phyloP scores from a whole-genome alignment of 805 yeast genomes.

The Nakazawaea ishiwadae region DNA sequence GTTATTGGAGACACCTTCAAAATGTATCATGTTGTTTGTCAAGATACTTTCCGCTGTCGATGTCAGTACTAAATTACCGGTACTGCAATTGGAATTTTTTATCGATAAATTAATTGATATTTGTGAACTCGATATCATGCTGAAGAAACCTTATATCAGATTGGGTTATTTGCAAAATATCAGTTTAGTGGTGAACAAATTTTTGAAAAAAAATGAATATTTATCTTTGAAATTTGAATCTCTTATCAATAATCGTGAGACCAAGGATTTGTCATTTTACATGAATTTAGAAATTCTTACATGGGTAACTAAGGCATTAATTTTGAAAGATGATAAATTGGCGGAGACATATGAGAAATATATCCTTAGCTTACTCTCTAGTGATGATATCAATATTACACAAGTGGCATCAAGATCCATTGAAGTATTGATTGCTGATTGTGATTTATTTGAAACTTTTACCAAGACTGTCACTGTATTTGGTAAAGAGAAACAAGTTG shows the following conservation, averaged over 20 bases:
- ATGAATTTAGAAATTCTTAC: slow-evolving; percentile 47
- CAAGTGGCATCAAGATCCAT: slow-evolving; percentile 46
- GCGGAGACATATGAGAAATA: slow-evolving; percentile 29
- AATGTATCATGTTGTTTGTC: slow-evolving; percentile 34
- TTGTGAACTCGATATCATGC: slow-evolving; percentile 13
- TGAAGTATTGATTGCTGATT: slow-evolving; percentile 64
- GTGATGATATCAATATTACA: slow-evolving; percentile 27
- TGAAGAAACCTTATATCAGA: slow-evolving; percentile 30
- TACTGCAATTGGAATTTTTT: slow-evolving; percentile 16
- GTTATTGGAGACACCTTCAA: slow-evolving; percentile 23
- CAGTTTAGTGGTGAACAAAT: slow-evolving; percentile 55
- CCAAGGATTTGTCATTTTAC: slow-evolving; percentile 11
- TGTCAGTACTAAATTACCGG: slow-evolving; percentile 27
- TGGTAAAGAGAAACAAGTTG: slow-evolving; percentile 24
- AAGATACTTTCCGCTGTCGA: slow-evolving; percentile 52
- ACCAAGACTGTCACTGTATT: slow-evolving; percentile 17
- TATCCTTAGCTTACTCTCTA: slow-evolving; percentile 29
- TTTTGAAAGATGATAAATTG: slow-evolving; percentile 48
- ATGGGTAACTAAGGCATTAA: slow-evolving; percentile 72
- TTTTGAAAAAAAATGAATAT: slow-evolving; percentile 25
- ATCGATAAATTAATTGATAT: slow-evolving; percentile 15
- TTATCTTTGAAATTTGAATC: not conserved
- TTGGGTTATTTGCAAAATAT: slow-evolving; percentile 54
- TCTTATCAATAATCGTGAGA: not conserved
- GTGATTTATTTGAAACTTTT: slow-evolving; percentile 50